phyloP scores from a whole-genome alignment of 2,329 filamentous ascomycete species.

The Colletotrichum sp. region DNA sequence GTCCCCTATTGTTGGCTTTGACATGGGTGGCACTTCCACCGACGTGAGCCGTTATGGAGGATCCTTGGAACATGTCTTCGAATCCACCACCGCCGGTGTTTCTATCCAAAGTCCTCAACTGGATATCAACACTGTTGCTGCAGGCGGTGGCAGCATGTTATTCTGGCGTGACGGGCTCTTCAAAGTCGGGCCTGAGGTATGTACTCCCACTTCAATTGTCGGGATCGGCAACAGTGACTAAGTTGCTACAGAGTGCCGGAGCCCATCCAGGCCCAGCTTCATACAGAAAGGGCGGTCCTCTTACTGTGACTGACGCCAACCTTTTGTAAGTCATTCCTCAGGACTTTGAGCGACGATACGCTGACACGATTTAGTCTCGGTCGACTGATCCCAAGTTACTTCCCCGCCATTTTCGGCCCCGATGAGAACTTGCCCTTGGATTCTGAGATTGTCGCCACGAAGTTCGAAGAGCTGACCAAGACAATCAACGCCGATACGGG shows the following conservation, averaged over 20 bases:
- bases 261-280: constrained; percentile 75
- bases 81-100: constrained; percentile 77
- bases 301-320: constrained; percentile 78
- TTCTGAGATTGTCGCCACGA: constrained; percentile 38
- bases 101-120: constrained; percentile 55
- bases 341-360: too few species aligned
- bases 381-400: constrained; percentile 60
- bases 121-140: constrained; percentile 73
- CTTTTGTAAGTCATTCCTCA: constrained; percentile 43
- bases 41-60: constrained; percentile 71
- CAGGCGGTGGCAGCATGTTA: constrained; percentile 73
- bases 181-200: constrained; percentile 68
- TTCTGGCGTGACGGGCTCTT: constrained; percentile 77
- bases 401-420: constrained; percentile 75
- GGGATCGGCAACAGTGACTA: not conserved
- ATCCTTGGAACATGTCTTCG: constrained; percentile 57
- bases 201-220: not conserved
- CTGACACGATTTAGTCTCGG: too few species aligned
- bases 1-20: constrained; percentile 77
- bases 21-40: constrained; percentile 73
- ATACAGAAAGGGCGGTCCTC: constrained; percentile 72
- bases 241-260: constrained; percentile 54
- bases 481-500: constrained; percentile 38
- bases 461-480: constrained; percentile 45
- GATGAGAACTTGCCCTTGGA: constrained; percentile 64